phyloP scores from a whole-genome alignment of 257 asterid genomes.

The Penstemon davidsonii region DNA sequence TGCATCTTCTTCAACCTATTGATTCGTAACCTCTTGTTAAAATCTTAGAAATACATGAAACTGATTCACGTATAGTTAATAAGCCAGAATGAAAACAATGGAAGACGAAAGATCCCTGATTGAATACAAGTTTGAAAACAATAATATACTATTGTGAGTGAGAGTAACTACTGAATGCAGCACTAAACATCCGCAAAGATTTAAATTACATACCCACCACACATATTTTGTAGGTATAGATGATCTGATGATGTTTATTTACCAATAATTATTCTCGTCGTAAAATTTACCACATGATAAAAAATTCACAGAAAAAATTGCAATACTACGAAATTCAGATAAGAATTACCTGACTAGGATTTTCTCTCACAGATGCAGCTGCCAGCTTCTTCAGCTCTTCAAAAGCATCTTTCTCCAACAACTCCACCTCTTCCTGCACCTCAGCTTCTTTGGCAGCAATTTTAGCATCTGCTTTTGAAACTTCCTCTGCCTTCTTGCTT shows the following conservation, averaged over 20 bases:
- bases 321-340: not conserved
- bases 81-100: not conserved
- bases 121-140: too few relatives aligned
- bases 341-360: conserved; percentile 47
- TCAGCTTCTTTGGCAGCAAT: conserved; percentile 63
- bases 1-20: conserved; percentile 54
- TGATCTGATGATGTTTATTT: not conserved
- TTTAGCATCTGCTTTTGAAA: conserved; percentile 35
- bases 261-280: too few relatives aligned
- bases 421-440: conserved; percentile 62
- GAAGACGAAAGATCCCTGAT: not conserved
- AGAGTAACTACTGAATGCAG: too few relatives aligned
- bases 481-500: conserved; percentile 55
- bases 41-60: not conserved
- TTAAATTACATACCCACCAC: too few relatives aligned
- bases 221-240: too few relatives aligned
- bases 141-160: too few relatives aligned
- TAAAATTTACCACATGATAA: not conserved
- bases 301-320: not conserved
- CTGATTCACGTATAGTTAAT: too few relatives aligned
- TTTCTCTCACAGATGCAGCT: conserved; percentile 42
- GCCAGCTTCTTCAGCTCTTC: conserved; percentile 91
- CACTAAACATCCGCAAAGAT: not conserved
- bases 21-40: conserved; percentile 22
- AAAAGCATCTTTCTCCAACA: conserved; percentile 82